phyloP scores from a whole-genome alignment of 1,139 yeast genomes.

The Geotrichum fermentans region DNA sequence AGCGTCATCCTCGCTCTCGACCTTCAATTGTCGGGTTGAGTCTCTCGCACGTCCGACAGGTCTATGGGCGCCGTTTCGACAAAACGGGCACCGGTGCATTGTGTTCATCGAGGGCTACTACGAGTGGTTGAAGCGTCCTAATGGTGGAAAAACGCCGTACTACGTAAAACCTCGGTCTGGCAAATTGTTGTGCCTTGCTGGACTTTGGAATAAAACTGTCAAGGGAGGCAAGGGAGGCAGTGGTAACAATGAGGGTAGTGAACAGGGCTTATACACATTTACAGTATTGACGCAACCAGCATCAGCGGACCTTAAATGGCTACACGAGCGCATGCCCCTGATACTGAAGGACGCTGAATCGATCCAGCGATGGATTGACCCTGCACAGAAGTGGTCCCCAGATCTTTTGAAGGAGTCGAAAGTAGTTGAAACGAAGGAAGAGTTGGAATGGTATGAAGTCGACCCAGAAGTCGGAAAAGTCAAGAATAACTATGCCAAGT shows the following conservation, averaged over 20 bases:
- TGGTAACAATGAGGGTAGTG: no score
- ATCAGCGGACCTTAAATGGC: constrained; percentile 49
- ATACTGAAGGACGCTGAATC: constrained; percentile 2
- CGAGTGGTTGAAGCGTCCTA: constrained; percentile 56
- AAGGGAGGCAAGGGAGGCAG: no score
- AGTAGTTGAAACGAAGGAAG: constrained; percentile 10
- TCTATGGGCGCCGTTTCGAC: constrained; percentile 33
- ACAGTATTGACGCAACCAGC: constrained; percentile 76
- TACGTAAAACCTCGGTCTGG: constrained; percentile 53
- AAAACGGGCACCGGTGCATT: constrained; percentile 49
- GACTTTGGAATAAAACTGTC: constrained; percentile 49
- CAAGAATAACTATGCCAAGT: constrained; percentile 44
- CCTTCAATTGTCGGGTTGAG: constrained; percentile 38
- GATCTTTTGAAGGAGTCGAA: not conserved
- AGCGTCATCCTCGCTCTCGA: constrained; percentile 21
- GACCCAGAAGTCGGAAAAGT: constrained; percentile 62
- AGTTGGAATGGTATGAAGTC: constrained; percentile 53
- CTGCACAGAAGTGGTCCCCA: constrained; percentile 34
- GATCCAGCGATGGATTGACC: constrained; percentile 63
- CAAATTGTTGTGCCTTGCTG: constrained; percentile 63
- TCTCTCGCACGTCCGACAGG: constrained; percentile 28
- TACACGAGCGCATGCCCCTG: constrained; percentile 76
- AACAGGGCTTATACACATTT: constrained; percentile 46
- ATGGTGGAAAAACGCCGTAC: constrained; percentile 49
- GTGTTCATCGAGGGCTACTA: constrained; percentile 80